Evolutionary conservation across 768 basidiomycete species (phyloP), one percentile per base, ranked within the genome.

Genomic region (Pulveroboletus ravenelii): DNA sequence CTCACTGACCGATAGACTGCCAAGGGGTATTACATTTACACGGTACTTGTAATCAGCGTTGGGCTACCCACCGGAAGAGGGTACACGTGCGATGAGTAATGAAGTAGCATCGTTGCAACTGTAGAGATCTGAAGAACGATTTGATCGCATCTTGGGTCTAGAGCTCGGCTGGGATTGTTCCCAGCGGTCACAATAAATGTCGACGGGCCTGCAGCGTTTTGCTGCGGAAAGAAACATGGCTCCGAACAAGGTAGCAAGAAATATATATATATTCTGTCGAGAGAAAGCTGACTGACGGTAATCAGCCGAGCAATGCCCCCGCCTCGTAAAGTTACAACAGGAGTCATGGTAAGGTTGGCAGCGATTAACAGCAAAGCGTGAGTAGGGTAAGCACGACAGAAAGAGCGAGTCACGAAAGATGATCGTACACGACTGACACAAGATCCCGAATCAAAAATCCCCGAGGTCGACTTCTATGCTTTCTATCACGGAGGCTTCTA

Each of bases 381-480:
- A 55, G 41, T 30, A 51, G 40, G n/a, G 34, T 38, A 32, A 44
- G 43, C n/a, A 44, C 30, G 32, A 25, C 30, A 34, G 25, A 38
- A 31, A 30, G 34, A 25, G 25, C 25, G 27, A 23, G 31, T 54
- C 37, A 37, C 35, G 10, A 25, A 46, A 45, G 37, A 46, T 51
- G 27, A 17, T 45, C 37, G 18, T 41, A 62, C 45, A 42, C 34
- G 6, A 39, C 23, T 5, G 53, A 45, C 23, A 35, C 23, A 50
- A 17, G 47, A 41, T 51, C 14, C 41, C 10, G 41, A 44, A 38
- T 61, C 67, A 89, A 66, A 89, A 89, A 67, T 89, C 87, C 45
- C 87, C 87, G 40, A 89, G 72, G 65, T 89, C 87, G 52, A 89
- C 76, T 55, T 89, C 87, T 56, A 89, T 76, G 27, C 76, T 76